A percentile compares a stretch with the other conserved stretches of the same genome.
These are phyloP conservation scores for Shiraia bambusicola DNA, from an alignment of 2,329 filamentous ascomycete species.

Conservation along the genomic window DNA sequence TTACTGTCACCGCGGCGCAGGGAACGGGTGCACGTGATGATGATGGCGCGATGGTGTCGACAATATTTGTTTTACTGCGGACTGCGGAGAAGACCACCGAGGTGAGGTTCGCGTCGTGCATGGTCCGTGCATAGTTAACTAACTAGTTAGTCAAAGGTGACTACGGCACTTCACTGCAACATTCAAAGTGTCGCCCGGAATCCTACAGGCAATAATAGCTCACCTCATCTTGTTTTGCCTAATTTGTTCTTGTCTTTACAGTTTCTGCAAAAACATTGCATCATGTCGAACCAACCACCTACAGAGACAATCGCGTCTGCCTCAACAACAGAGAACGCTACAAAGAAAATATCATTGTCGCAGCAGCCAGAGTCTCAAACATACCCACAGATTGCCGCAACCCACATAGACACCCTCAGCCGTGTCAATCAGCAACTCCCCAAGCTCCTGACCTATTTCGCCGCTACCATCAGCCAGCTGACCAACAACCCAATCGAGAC, in stretches of 20 bases:
- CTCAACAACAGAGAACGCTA: no score
- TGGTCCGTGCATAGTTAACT: neutral
- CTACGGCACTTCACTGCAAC: no score
- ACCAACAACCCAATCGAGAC: conserved; percentile 55
- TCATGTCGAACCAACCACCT: no score
- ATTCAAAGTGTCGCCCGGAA: no score
- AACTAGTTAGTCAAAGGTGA: no score
- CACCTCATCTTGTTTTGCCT: no score
- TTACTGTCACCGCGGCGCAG: conserved; percentile 25
- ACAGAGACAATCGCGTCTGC: conserved; percentile 4
- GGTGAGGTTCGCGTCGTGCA: conserved; percentile 21
- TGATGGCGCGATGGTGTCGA: conserved; percentile 4
- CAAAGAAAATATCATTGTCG: no score
- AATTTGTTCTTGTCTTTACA: no score
- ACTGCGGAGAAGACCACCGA: conserved; percentile 27
- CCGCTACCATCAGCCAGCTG: conserved; percentile 72
- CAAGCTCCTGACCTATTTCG: conserved; percentile 70
- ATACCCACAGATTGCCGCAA: conserved; percentile 35
- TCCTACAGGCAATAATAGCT: no score
- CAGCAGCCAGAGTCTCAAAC: conserved; percentile 16
- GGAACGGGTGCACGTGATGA: conserved; percentile 17
- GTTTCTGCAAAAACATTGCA: no score
- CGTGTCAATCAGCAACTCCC: conserved; percentile 32
- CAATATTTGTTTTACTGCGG: neutral
- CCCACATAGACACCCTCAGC: conserved; percentile 37